These are phyloP conservation scores for Xylaria hypoxylon DNA, from an alignment of 2,329 filamentous ascomycete species.

Conservation along the genomic window DNA sequence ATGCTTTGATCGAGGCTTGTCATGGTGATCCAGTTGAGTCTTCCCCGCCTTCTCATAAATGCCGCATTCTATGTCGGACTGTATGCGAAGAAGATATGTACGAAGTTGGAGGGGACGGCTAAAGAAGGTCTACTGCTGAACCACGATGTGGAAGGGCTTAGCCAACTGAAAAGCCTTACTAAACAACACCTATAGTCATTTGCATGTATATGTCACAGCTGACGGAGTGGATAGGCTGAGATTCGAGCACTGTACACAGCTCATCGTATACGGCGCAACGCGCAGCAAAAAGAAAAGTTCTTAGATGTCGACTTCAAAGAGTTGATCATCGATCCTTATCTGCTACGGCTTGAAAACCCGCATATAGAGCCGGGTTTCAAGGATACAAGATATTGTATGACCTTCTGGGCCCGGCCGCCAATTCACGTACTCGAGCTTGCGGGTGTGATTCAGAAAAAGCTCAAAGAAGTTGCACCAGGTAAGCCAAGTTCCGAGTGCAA, in stretches of 20 bases:
- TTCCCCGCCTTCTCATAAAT: conserved; percentile 19
- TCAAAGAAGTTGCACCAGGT: conserved; percentile 77
- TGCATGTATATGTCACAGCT: conserved; percentile 25
- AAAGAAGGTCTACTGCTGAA: background rate
- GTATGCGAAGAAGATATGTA: background rate
- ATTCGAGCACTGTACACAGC: conserved; percentile 78
- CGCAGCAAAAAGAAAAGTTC: conserved; percentile 79
- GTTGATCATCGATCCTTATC: conserved; percentile 79
- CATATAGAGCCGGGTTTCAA: conserved; percentile 74
- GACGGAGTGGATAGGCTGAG: conserved; percentile 60
- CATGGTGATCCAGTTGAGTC: conserved; percentile 72
- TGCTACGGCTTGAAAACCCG: conserved; percentile 75
- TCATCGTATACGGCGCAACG: conserved; percentile 81
- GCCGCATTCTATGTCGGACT: background rate
- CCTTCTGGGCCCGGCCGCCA: conserved; percentile 89
- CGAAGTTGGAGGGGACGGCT: background rate
- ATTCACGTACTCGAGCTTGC: conserved; percentile 76
- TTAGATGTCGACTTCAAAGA: conserved; percentile 75
- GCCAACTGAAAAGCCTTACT: background rate
- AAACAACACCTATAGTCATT: background rate
- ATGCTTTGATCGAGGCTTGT: conserved; percentile 76
- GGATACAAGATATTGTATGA: conserved; percentile 84
- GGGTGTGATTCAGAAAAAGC: conserved; percentile 72
- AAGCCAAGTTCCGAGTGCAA: conserved; percentile 51
- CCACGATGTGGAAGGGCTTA: background rate